Base-by-base conservation (phyloP, 768 basidiomycete species). In the Paxillus rubicundulus region DNA sequence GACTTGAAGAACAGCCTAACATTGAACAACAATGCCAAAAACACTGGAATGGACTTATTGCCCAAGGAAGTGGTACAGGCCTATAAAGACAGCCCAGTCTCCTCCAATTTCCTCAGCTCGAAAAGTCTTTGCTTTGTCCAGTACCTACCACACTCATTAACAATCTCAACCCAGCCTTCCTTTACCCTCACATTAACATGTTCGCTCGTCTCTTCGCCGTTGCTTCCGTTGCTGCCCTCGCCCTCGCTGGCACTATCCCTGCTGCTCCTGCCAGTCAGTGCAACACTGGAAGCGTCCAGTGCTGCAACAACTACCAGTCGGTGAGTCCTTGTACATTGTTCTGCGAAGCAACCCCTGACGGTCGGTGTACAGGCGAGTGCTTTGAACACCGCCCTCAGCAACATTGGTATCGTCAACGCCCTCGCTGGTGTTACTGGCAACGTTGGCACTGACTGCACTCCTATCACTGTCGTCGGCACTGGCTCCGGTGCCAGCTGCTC, bases 211-310 rank as follows among this genome's bases (percentile, higher is more conserved):
- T n/a, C n/a, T n/a, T n/a, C n/a, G n/a, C 52, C 9, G 43, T 60
- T 43, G 61, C 56, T 18, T 47, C 54, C 17, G 41, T 63, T 32
- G 58, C 28, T 49, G 62, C 50, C 7, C 32, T 61, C 47, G 61
- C 49, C 4, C 45, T 58, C 5, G 56, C 59, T 2, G 4, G 40
- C 14, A 53, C 57, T 24, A 45, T 34, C 32, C 28, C 36, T 20
- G 28, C 43, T 24, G 30, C n/a, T n/a, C n/a, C n/a, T n/a, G n/a
- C n/a, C n/a, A n/a, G n/a, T n/a, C n/a, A n/a, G n/a, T n/a, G n/a
- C n/a, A n/a, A n/a, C n/a, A n/a, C n/a, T n/a, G n/a, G n/a, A n/a
- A n/a, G n/a, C n/a, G n/a, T n/a, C n/a, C n/a, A n/a, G n/a, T n/a
- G n/a, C n/a, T n/a, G n/a, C n/a, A n/a, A n/a, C n/a, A n/a, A n/a